Percentiles rank a stretch among this genome's conserved stretches.
These are phyloP conservation scores for Ballota nigra DNA, from an alignment of 257 asterid species.

Conservation along the genomic window DNA sequence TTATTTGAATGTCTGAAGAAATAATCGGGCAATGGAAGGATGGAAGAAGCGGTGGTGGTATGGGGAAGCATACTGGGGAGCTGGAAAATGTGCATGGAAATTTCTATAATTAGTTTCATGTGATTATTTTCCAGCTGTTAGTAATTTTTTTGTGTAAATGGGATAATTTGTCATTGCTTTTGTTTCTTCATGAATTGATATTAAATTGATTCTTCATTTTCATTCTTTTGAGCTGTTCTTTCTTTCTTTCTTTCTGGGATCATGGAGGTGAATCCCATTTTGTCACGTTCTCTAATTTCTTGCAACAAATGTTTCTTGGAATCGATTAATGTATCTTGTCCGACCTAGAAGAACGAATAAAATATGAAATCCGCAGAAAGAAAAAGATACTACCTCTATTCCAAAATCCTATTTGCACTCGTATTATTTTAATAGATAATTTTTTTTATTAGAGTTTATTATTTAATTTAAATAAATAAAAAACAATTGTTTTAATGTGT, in stretches of 20 bases:
- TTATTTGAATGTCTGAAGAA: slow-evolving; percentile 1
- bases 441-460: no score
- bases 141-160: not conserved
- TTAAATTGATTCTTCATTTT: not conserved
- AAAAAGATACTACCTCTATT: no score
- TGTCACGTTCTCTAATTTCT: not conserved
- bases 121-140: slow-evolving; percentile 1
- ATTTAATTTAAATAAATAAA: no score
- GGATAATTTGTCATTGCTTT: not conserved
- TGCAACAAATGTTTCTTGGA: not conserved
- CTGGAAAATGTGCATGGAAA: slow-evolving; percentile 10
- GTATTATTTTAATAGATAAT: no score
- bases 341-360: not conserved
- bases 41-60: not conserved
- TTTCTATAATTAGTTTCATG: not conserved
- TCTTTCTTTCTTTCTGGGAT: not conserved
- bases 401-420: no score
- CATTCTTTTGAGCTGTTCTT: not conserved
- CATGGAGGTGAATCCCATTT: not conserved
- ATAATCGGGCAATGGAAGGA: not conserved
- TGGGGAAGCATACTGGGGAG: not conserved
- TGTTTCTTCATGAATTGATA: not conserved
- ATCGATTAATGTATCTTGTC: not conserved
- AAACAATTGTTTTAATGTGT: no score
- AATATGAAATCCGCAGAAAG: not conserved